Evolutionary conservation across 768 basidiomycete species (phyloP), one percentile per base, ranked within the genome.

Genomic region (Lyophyllum semitale): DNA sequence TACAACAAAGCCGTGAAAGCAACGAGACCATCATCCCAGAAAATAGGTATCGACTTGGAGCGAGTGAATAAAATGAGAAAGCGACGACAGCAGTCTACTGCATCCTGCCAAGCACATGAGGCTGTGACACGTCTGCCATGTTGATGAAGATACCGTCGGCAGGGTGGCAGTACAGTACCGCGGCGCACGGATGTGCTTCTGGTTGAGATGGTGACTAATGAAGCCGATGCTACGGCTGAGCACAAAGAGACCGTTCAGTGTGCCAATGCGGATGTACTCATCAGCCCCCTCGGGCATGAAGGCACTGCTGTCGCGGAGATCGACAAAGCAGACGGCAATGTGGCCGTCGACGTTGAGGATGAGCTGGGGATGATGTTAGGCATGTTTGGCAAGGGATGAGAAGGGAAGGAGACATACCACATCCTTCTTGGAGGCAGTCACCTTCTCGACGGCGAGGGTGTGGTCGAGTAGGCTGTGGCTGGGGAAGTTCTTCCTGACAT

Each of bases 181-280:
- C n/a, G 93, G 92, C 33, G 93, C 93, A 58, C 89, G 86, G 68
- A 96, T 84, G 63, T 94, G 84, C 83, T 95, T 95, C 83, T 98
- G 96, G 78, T 98, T 96, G 46, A 95, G 85, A 69, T 92, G 92
- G 77, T 93, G 93, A 37, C 94, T 94, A 65, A 96, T 94, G 84
- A 98, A 97, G 61, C 95, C 96, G 71, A 97, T 97, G 71, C 91
- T 93, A 62, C 96, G 92, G 44, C 96, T 95, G 51, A 98, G 87
- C 43, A 99, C 96, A 76, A 98, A 98, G 55, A 99, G 81, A 54
- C 95, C 96, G 69, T 98, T 98, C 53, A 99, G 83, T 2, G 91
- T 91, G 50, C 94, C 94, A 59, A 95, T 95, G 83, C 92, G 95
- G 79, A 93, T 93, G 80, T 98, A 98, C 74, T 98, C 96, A 51